Conservation (phyloP, 257 asterid genomes). For the Fraxinus anomala region DNA sequence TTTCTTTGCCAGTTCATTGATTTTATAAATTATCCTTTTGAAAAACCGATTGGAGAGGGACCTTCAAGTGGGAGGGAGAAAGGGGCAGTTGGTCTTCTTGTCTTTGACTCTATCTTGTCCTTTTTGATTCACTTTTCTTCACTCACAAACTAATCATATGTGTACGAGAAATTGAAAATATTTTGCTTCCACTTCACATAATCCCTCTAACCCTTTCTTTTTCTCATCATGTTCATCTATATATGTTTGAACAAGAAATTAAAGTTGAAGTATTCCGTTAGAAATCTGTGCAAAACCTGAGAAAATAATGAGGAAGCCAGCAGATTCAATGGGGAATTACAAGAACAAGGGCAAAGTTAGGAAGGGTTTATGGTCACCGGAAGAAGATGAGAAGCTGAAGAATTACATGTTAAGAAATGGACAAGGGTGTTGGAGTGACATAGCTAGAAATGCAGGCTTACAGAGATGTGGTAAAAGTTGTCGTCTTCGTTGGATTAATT, state of each 20-base stretch:
- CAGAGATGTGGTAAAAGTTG: constrained; percentile 87
- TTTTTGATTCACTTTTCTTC: constrained; percentile 59
- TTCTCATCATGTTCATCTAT: constrained; percentile 48
- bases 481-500: constrained; percentile 80
- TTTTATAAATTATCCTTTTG: constrained; percentile 36
- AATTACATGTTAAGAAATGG: constrained; percentile 71
- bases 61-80: constrained; percentile 39
- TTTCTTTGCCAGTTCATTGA: no score
- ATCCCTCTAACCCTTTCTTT: constrained; percentile 40
- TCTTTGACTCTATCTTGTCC: constrained; percentile 35
- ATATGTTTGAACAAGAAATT: background rate
- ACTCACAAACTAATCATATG: constrained; percentile 82
- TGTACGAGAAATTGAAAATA: constrained; percentile 55
- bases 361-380: constrained; percentile 91
- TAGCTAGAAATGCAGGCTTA: constrained; percentile 75
- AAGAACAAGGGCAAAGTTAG: constrained; percentile 46
- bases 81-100: constrained; percentile 71
- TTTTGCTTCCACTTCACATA: constrained; percentile 98
- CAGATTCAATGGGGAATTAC: constrained; percentile 18
- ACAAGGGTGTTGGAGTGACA: constrained; percentile 91
- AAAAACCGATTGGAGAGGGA: constrained; percentile 94
- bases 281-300: no score
- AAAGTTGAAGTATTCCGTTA: no score
- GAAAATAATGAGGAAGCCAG: constrained; percentile 44
- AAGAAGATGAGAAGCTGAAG: constrained; percentile 83